phyloP scores from a whole-genome alignment of 805 yeast species.

The Hanseniaspora hatyaiensis region DNA sequence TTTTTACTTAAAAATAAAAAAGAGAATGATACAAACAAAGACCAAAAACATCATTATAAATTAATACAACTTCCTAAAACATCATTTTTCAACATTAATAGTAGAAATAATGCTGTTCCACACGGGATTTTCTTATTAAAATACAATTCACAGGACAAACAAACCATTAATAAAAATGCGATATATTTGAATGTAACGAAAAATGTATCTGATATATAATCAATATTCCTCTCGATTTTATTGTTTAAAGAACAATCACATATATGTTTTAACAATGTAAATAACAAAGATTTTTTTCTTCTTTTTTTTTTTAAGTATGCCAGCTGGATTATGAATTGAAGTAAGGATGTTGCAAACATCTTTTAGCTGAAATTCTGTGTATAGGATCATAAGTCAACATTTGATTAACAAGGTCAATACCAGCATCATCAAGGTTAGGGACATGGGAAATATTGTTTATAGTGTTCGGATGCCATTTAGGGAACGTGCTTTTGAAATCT shows the following conservation, averaged over 20 bases:
- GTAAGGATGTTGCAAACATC: constrained; percentile 79
- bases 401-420: constrained; percentile 68
- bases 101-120: neutral
- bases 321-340: constrained; percentile 23
- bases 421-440: constrained; percentile 53
- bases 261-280: neutral
- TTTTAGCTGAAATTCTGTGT: constrained; percentile 81
- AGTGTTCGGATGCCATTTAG: constrained; percentile 80
- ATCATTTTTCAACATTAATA: constrained; percentile 1
- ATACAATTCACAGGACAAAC: neutral
- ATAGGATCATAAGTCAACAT: constrained; percentile 88
- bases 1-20: neutral
- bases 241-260: too few species aligned
- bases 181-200: constrained; percentile 5
- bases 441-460: constrained; percentile 66
- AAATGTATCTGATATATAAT: constrained; percentile 11
- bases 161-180: neutral
- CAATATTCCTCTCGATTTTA: neutral
- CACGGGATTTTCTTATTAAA: constrained; percentile 6
- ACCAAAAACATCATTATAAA: too few species aligned
- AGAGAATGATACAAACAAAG: neutral
- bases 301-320: too few species aligned
- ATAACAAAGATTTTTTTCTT: constrained; percentile 9
- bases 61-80: constrained; percentile 7
- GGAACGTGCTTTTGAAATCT: constrained; percentile 75